Conservation (phyloP, 2,329 filamentous ascomycete genomes). For the Ceratocystiopsis minuta region DNA sequence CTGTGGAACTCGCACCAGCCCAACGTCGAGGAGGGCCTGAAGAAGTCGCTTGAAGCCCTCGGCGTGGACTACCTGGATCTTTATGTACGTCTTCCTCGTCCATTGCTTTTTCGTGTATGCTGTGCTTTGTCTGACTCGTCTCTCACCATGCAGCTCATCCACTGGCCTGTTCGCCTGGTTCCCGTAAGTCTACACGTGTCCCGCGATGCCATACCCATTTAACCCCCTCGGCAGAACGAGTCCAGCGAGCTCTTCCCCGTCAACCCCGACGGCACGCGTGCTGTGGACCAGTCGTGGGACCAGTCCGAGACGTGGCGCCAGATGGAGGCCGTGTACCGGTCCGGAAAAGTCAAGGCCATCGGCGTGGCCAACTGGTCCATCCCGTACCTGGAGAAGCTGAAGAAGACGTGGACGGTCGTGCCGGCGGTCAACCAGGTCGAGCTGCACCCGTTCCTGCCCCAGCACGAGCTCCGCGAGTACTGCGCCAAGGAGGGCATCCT, state of each 20-base stretch:
- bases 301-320: slow-evolving; percentile 31
- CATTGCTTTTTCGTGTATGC: no score
- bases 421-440: slow-evolving; percentile 35
- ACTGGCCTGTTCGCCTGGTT: slow-evolving; percentile 22
- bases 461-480: slow-evolving; percentile 31
- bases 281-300: slow-evolving; percentile 2
- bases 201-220: no score
- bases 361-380: slow-evolving; percentile 42
- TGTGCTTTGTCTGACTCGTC: no score
- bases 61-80: slow-evolving; percentile 28
- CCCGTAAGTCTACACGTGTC: neutral
- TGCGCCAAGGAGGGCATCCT: slow-evolving; percentile 33
- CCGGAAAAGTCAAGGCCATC: slow-evolving; percentile 36
- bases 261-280: slow-evolving; percentile 3
- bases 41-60: slow-evolving; percentile 24
- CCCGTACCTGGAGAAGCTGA: slow-evolving; percentile 33
- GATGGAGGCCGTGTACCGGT: slow-evolving; percentile 38
- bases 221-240: neutral
- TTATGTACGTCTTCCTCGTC: slow-evolving; percentile 25
- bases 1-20: slow-evolving; percentile 43
- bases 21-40: slow-evolving; percentile 25
- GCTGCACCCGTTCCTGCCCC: slow-evolving; percentile 27
- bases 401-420: slow-evolving; percentile 26
- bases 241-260: slow-evolving; percentile 3
- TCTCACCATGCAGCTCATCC: slow-evolving; percentile 20